Percentiles rank a stretch among this genome's conserved stretches.
Conservation (phyloP, 257 asterid species). For the Solanum pennellii region DNA sequence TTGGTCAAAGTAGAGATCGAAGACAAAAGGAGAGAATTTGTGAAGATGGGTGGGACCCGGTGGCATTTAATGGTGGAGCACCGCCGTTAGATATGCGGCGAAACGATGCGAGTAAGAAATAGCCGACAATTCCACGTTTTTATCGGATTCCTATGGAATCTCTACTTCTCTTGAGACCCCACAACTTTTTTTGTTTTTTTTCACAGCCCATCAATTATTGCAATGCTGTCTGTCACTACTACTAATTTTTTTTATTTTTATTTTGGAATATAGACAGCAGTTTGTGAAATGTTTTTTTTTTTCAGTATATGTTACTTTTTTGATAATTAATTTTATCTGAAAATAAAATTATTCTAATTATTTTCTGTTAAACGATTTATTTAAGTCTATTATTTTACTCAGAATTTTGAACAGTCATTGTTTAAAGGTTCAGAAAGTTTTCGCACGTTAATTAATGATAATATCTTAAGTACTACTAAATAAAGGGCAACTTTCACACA, state of each 20-base stretch:
- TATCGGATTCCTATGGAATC: background rate
- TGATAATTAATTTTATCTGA: too few relatives aligned
- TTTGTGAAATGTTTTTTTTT: background rate
- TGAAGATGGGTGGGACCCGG: background rate
- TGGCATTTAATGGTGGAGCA: conserved; percentile 2
- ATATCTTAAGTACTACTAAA: too few relatives aligned
- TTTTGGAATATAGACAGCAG: background rate
- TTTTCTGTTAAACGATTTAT: background rate
- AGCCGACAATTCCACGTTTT: conserved; percentile 16
- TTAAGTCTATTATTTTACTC: background rate
- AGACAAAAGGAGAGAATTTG: background rate
- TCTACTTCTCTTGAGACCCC: background rate
- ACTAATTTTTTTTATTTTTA: too few relatives aligned
- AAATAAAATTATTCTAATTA: too few relatives aligned
- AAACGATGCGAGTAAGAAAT: conserved; percentile 11
- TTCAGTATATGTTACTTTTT: too few relatives aligned
- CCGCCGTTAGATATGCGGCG: conserved; percentile 38
- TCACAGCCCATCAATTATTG: background rate
- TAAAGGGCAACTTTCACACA: accelerated
- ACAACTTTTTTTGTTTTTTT: background rate
- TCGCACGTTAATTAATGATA: too few relatives aligned
- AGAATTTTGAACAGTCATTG: background rate
- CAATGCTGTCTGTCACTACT: background rate
- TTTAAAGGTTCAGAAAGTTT: background rate
- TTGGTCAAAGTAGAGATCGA: background rate